Evolutionary conservation across 129 eudicot genomes (phyloP).

Genomic region (Saposhnikovia divaricata): DNA sequence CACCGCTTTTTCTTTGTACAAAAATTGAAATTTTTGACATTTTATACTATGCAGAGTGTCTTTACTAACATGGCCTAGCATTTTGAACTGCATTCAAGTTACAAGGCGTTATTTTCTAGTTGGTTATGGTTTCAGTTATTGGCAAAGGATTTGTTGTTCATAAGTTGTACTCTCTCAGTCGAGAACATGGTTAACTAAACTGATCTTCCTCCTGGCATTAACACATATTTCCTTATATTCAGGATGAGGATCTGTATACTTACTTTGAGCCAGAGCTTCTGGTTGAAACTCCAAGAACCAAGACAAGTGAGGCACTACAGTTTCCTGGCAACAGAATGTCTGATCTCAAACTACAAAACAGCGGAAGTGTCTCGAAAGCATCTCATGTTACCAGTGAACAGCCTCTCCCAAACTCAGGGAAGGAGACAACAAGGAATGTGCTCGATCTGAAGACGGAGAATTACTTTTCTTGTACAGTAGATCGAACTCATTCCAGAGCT

Average conservation of each 20-base stretch:
- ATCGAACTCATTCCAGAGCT: constrained; percentile 63
- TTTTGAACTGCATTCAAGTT: neutral
- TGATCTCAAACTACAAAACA: neutral
- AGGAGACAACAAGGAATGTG: constrained; percentile 61
- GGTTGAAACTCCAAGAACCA: neutral
- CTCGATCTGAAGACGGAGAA: constrained; percentile 75
- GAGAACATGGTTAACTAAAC: neutral
- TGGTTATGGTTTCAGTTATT: neutral
- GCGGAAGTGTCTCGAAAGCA: neutral
- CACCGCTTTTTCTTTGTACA: neutral
- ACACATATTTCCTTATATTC: neutral
- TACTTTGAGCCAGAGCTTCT: neutral
- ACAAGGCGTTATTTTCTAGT: neutral
- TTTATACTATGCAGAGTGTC: neutral
- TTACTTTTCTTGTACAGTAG: constrained; percentile 79
- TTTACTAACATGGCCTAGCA: neutral
- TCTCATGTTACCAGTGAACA: constrained; percentile 17
- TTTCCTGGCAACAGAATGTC: neutral
- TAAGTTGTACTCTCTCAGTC: neutral
- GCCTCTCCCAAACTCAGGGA: constrained; percentile 26
- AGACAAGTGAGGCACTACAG: neutral
- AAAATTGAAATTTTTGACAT: neutral
- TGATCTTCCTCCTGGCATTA: neutral
- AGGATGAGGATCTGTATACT: constrained; percentile 11
- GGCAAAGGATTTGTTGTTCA: too few relatives aligned